phyloP scores from a whole-genome alignment of 352 stramenopile genomes.

The Globisporangium orthogonon region DNA sequence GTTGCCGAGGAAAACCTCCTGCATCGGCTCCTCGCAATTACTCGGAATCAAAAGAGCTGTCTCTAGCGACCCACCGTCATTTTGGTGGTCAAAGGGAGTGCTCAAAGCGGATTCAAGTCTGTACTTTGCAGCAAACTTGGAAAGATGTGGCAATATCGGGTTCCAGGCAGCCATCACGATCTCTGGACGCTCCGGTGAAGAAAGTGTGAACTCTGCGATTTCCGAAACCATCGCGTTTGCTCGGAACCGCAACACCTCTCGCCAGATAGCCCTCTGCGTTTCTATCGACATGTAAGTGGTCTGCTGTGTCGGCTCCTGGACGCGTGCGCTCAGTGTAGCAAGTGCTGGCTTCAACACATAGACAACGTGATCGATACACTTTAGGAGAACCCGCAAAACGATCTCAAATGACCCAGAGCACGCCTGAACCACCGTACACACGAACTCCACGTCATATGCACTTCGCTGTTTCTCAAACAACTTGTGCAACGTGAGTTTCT shows the following conservation, averaged over 20 bases:
- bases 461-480: neutral
- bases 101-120: neutral
- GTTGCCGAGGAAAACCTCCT: slow-evolving; percentile 27
- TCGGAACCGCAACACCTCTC: slow-evolving; percentile 2
- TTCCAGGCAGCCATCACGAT: neutral
- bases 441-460: neutral
- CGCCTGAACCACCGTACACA: neutral
- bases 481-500: neutral
- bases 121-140: neutral
- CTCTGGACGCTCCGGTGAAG: neutral
- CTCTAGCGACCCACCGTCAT: slow-evolving; percentile 1
- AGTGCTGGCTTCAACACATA: slow-evolving; percentile 2
- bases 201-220: neutral
- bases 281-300: neutral
- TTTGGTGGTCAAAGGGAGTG: neutral
- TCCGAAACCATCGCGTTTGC: neutral
- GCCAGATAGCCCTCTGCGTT: neutral
- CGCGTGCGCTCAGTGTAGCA: neutral
- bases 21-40: slow-evolving; percentile 14
- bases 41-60: slow-evolving; percentile 28
- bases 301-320: neutral
- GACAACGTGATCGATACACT: slow-evolving; percentile 4
- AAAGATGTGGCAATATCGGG: neutral
- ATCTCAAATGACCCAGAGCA: slow-evolving; percentile 4
- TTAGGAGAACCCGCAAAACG: slow-evolving; percentile 3